A percentile compares a stretch with the other conserved stretches of the same genome.
Conservation (phyloP, 768 basidiomycete genomes). For the Mycena epipterygia region DNA sequence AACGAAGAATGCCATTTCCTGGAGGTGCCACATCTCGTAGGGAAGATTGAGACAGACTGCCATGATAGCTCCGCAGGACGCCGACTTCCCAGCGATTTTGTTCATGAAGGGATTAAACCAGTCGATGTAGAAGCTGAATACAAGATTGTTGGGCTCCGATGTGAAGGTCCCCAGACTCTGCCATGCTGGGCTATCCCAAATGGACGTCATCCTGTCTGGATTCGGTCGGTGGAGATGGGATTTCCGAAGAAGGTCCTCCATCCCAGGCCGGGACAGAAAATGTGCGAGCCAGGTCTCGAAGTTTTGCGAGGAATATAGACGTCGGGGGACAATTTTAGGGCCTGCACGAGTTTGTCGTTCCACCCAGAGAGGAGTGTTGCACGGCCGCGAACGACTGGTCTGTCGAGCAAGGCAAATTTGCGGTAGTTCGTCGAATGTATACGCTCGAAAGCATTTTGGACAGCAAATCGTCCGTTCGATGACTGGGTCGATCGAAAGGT, state of each 20-base stretch:
- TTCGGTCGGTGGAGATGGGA: slow-evolving; percentile 16
- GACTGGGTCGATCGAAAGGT: slow-evolving; percentile 20
- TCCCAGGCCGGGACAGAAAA: slow-evolving; percentile 28
- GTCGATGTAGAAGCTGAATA: slow-evolving; percentile 23
- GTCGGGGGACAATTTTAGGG: slow-evolving; percentile 24
- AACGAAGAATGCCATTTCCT: slow-evolving; percentile 39
- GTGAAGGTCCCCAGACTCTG: slow-evolving; percentile 27
- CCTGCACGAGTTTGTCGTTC: slow-evolving; percentile 23
- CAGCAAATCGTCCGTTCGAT: slow-evolving; percentile 25
- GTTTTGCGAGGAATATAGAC: slow-evolving; percentile 17
- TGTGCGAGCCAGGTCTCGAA: slow-evolving; percentile 25
- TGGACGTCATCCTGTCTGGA: slow-evolving; percentile 18
- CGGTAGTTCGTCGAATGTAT: slow-evolving; percentile 18
- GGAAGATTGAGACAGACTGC: slow-evolving; percentile 44
- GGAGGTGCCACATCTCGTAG: slow-evolving; percentile 32
- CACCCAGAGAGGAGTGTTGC: slow-evolving; percentile 24
- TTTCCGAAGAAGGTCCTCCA: slow-evolving; percentile 27
- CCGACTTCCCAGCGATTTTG: slow-evolving; percentile 32
- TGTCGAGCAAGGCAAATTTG: slow-evolving; percentile 20
- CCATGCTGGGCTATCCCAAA: slow-evolving; percentile 34
- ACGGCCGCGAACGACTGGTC: not conserved
- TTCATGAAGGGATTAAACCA: slow-evolving; percentile 41
- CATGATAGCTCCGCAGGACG: slow-evolving; percentile 32
- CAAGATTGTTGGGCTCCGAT: slow-evolving; percentile 26
- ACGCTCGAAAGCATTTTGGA: slow-evolving; percentile 22